A percentile compares a stretch with the other conserved stretches of the same genome.
phyloP scores from a whole-genome alignment of 2,329 filamentous ascomycete species.

The Ophiostoma australiae region DNA sequence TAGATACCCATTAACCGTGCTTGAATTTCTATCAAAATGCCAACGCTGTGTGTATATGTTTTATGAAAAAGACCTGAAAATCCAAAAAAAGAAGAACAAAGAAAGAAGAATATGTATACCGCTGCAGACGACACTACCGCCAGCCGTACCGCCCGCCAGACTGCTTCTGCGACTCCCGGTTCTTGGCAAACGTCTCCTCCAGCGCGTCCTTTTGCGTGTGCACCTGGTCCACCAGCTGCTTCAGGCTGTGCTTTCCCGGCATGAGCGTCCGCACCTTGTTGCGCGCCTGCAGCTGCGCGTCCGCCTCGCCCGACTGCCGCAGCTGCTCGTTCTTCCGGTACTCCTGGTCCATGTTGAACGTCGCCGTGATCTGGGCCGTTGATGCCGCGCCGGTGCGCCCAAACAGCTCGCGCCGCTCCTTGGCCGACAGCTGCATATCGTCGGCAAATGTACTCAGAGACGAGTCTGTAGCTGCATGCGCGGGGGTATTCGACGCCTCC shows the following conservation, averaged over 20 bases:
- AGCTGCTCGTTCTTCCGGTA: conserved; percentile 80
- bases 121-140: conserved; percentile 43
- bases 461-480: not conserved
- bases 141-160: conserved; percentile 81
- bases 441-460: conserved; percentile 67
- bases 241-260: conserved; percentile 83
- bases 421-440: conserved; percentile 71
- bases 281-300: conserved; percentile 68
- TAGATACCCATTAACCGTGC: conserved; percentile 10
- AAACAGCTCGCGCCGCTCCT: conserved; percentile 77
- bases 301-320: conserved; percentile 62
- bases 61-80: not conserved
- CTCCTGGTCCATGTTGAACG: conserved; percentile 84
- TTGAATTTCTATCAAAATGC: not conserved
- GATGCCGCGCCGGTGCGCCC: conserved; percentile 54
- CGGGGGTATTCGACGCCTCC: conserved; percentile 27
- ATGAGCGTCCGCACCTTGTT: conserved; percentile 79
- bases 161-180: conserved; percentile 73
- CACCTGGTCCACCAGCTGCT: conserved; percentile 79
- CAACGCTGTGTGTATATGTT: not conserved
- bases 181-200: conserved; percentile 81
- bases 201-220: conserved; percentile 78
- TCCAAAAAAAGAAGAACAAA: not conserved
- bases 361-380: conserved; percentile 64
- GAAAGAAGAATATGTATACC: too few relatives aligned